A percentile compares a stretch with the other conserved stretches of the same genome.
These are phyloP conservation scores for Ascochyta pisi DNA, from an alignment of 2,329 filamentous ascomycete genomes.

Conservation along the genomic window DNA sequence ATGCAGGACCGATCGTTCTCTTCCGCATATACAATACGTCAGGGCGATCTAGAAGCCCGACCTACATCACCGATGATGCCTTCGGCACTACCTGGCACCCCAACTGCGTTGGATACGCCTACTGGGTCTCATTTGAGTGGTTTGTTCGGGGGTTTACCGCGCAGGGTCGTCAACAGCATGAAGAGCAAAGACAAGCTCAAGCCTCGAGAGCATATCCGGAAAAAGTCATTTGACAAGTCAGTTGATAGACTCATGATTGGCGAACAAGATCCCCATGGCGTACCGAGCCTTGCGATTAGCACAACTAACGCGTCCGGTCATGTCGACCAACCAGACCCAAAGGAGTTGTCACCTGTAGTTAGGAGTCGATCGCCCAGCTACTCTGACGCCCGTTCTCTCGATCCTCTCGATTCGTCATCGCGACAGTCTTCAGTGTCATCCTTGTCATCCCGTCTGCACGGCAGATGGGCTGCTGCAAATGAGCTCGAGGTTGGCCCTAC, in stretches of 20 bases:
- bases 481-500: conserved; percentile 34
- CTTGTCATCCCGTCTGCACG: conserved; percentile 42
- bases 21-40: conserved; percentile 56
- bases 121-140: conserved; percentile 52
- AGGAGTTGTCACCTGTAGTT: conserved; percentile 47
- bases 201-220: conserved; percentile 57
- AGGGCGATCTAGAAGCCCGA: conserved; percentile 45
- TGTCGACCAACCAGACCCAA: conserved; percentile 59
- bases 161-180: conserved; percentile 56
- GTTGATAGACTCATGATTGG: conserved; percentile 68
- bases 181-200: conserved; percentile 49
- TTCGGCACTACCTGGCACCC: conserved; percentile 54
- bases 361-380: conserved; percentile 53
- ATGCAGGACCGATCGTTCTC: conserved; percentile 52
- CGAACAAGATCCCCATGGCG: conserved; percentile 68
- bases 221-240: conserved; percentile 71
- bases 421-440: conserved; percentile 51
- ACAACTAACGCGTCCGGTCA: conserved; percentile 67
- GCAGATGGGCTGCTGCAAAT: conserved; percentile 32
- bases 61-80: conserved; percentile 50
- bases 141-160: conserved; percentile 55
- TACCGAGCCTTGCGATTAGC: conserved; percentile 69
- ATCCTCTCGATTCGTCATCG: conserved; percentile 37
- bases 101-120: conserved; percentile 52
- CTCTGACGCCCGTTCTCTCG: conserved; percentile 43